Base-by-base conservation (phyloP, 441 rosid species). In the Erysimum pusillum region DNA sequence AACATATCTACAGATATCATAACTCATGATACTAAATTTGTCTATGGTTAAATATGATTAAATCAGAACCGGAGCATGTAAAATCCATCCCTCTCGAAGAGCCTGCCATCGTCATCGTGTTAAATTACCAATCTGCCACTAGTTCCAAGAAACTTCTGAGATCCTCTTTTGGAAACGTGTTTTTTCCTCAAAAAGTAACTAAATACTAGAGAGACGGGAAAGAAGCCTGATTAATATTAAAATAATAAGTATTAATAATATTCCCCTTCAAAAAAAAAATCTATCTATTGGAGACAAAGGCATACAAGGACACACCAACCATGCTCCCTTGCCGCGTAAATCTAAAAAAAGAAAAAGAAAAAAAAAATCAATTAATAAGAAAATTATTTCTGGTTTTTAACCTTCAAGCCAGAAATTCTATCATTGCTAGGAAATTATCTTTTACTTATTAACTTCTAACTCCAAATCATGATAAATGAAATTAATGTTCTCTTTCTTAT, bases 321-420 rank as follows among this genome's bases (percentile, higher is more conserved):
- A 66, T 67, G 65, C 38, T 51, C 38, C 76, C 79, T 38, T 28
- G 17, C 79, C 79, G 79, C 79, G 82, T 79, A 69, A 45, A 62
- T 67, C 34, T 68, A 53, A 12, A 13, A 18, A 49, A 35, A 41
- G 35, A 25, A 4, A 42, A 61, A 9, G 20, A n/a, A 61, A 42
- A 53, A 62, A 25, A 25, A 25, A 25, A 25, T 25, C 5, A 28
- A 61, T 51, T 69, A 5, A 5, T 61, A 31, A 51, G 20, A 15
- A 51, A 9, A 10, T 2, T 48, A 48, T 41, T 13, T 67, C 34
- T 6, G 0, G 0, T 2, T 65, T 49, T 57, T 14, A 18, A 35
- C 3, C 6, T 20, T 42, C 34, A 9, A 54, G 39, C 38, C 28
- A 66, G 12, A 64, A 34, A 25, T 57, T 51, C 18, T 38, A 6